phyloP scores from a whole-genome alignment of 2,329 filamentous ascomycete genomes.

The Sporothrix humicola region DNA sequence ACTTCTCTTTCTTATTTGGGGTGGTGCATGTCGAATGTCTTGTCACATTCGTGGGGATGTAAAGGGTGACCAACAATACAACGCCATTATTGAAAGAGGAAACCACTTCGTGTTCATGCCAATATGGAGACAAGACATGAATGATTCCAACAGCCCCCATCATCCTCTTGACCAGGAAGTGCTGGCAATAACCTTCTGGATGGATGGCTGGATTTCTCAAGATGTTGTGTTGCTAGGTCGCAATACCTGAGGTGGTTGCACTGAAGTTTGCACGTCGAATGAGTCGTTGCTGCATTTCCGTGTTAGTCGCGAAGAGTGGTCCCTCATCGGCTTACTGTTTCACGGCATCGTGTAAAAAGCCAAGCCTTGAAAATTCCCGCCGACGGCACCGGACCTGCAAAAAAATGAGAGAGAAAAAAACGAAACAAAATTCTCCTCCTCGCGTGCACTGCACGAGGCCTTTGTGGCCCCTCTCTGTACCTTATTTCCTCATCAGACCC shows the following conservation, averaged over 20 bases:
- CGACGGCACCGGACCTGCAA: conserved; percentile 6
- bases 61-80: background rate
- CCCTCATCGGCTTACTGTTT: conserved; percentile 20
- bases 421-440: background rate
- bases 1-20: background rate
- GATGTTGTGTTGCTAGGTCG: background rate
- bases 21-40: background rate
- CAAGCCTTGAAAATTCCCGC: background rate
- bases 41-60: background rate
- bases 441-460: conserved; percentile 1
- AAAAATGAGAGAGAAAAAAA: background rate
- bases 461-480: background rate
- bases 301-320: background rate
- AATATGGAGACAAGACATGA: background rate
- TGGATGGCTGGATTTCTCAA: too few relatives aligned
- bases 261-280: background rate
- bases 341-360: conserved; percentile 7
- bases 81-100: conserved; percentile 2
- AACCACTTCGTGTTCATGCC: background rate
- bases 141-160: too few relatives aligned
- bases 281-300: conserved; percentile 3
- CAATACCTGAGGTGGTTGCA: background rate
- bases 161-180: too few relatives aligned
- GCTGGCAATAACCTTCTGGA: too few relatives aligned
- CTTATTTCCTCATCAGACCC: background rate